Evolutionary conservation across 2,329 filamentous ascomycete species (phyloP).

Genomic region (Thielaviopsis populi): DNA sequence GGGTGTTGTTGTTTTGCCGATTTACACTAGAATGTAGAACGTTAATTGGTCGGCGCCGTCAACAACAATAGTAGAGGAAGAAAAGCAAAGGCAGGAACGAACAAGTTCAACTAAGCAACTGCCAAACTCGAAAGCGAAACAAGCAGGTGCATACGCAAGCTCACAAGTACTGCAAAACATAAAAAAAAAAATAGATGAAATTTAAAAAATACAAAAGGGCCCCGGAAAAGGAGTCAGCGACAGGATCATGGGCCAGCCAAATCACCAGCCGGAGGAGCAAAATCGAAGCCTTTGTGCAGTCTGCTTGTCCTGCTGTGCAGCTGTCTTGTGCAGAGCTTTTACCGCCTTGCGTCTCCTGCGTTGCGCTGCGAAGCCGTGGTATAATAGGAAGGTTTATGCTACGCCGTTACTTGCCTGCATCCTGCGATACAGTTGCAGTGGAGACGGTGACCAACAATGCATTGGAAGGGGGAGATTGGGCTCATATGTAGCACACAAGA

Average conservation of each 20-base stretch:
- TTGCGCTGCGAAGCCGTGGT: not conserved
- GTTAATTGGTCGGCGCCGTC: not conserved
- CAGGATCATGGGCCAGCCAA: not conserved
- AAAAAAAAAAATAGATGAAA: not conserved
- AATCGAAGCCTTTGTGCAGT: not conserved
- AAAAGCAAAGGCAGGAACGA: not conserved
- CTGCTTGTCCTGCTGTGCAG: not conserved
- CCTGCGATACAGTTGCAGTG: not conserved
- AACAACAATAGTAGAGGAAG: not conserved
- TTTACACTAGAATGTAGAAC: not conserved
- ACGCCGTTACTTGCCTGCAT: not conserved
- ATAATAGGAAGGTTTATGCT: constrained; percentile 1
- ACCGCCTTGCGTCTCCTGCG: constrained; percentile 1
- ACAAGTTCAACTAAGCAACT: not conserved
- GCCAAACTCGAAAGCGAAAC: not conserved
- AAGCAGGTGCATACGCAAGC: not conserved
- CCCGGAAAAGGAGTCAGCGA: not conserved
- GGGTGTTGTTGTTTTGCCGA: not conserved
- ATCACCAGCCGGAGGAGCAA: not conserved
- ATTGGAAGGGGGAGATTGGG: not conserved
- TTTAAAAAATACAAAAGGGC: not conserved
- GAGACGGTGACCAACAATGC: not conserved
- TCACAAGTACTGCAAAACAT: not conserved
- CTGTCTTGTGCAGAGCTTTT: constrained; percentile 5
- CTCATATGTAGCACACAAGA: not conserved